Conservation (phyloP, 495 filamentous ascomycete species). For the Talaromyces proteolyticus region DNA sequence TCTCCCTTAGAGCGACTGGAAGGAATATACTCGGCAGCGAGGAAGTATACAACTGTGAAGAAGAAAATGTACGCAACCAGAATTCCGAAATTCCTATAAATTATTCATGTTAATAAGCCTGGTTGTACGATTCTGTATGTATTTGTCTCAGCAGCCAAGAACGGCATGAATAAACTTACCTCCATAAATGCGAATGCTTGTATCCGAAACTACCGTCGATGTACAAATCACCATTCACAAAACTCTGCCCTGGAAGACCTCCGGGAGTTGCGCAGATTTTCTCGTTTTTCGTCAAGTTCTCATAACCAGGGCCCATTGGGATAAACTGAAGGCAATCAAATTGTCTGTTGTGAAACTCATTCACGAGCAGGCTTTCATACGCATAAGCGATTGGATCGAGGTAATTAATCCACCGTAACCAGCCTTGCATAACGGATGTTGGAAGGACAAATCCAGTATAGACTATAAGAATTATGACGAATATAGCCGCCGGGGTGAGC, state of each 20-base stretch:
- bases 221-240: slow-evolving; percentile 47
- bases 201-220: slow-evolving; percentile 50
- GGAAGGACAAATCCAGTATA: slow-evolving; percentile 49
- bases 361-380: slow-evolving; percentile 43
- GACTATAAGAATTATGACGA: slow-evolving; percentile 42
- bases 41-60: slow-evolving; percentile 56
- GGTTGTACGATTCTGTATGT: no score
- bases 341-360: slow-evolving; percentile 54
- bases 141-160: no score
- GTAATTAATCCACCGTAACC: slow-evolving; percentile 50
- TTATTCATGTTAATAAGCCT: background rate
- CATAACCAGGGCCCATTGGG: slow-evolving; percentile 32
- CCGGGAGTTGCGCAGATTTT: slow-evolving; percentile 49
- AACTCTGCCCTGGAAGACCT: slow-evolving; percentile 35
- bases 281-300: slow-evolving; percentile 6
- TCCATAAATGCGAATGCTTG: slow-evolving; percentile 53
- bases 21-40: slow-evolving; percentile 62
- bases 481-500: slow-evolving; percentile 40
- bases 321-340: slow-evolving; percentile 40
- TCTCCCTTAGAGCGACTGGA: slow-evolving; percentile 27
- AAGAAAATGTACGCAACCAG: slow-evolving; percentile 60
- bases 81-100: slow-evolving; percentile 56
- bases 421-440: slow-evolving; percentile 41
- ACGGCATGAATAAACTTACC: slow-evolving; percentile 38
- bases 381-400: slow-evolving; percentile 43